phyloP scores from a whole-genome alignment of 1,139 yeast genomes.

The Saccharomycopsis phalli region DNA sequence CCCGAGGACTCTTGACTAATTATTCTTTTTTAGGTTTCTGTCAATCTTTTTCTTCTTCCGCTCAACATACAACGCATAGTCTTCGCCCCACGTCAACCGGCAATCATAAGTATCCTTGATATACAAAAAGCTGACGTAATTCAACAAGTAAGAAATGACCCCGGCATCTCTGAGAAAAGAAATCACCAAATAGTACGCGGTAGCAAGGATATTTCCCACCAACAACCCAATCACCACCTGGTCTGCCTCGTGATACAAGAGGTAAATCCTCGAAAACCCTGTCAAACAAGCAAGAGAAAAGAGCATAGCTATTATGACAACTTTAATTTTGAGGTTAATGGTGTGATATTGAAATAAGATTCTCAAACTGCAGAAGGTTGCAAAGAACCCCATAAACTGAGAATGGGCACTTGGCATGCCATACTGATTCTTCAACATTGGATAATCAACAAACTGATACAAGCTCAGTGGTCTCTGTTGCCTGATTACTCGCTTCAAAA shows the following conservation, averaged over 20 bases:
- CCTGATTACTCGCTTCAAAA: constrained; percentile 53
- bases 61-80: constrained; percentile 9
- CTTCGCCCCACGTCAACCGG: constrained; percentile 12
- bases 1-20: too few relatives aligned
- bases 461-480: constrained; percentile 71
- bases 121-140: constrained; percentile 35
- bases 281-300: constrained; percentile 38
- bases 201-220: constrained; percentile 54
- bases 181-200: constrained; percentile 46
- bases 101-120: constrained; percentile 45
- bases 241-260: constrained; percentile 61
- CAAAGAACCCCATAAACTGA: constrained; percentile 86
- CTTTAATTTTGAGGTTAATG: neutral
- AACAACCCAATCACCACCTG: constrained; percentile 72
- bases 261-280: constrained; percentile 66
- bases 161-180: constrained; percentile 51
- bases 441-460: constrained; percentile 40
- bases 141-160: constrained; percentile 51
- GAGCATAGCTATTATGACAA: constrained; percentile 17
- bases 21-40: too few relatives aligned
- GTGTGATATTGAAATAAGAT: constrained; percentile 32
- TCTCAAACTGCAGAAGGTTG: constrained; percentile 52
- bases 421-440: constrained; percentile 47
- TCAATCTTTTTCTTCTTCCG: constrained; percentile 8
- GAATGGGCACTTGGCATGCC: constrained; percentile 99